These are phyloP conservation scores for Thalassiosira ordinaria DNA, from an alignment of 352 stramenopile species.

Conservation along the genomic window DNA sequence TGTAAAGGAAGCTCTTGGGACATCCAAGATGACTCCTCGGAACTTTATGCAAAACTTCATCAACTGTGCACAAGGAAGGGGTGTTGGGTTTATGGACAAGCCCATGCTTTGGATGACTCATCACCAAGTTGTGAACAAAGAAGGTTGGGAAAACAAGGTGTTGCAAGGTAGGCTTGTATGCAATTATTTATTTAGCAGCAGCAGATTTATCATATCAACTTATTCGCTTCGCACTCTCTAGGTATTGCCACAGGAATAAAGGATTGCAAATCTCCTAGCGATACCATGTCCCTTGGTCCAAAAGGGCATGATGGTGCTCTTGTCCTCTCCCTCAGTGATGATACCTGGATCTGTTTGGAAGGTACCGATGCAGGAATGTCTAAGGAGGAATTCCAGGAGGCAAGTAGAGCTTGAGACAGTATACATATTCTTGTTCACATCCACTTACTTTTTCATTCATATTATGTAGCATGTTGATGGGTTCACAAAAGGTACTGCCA, in stretches of 20 bases:
- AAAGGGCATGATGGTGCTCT: background rate
- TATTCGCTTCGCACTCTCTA: too few species aligned
- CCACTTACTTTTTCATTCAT: background rate
- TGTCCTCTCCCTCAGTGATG: background rate
- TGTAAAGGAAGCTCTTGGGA: background rate
- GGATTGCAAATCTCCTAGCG: background rate
- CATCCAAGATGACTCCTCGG: background rate
- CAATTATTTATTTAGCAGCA: background rate
- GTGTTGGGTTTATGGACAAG: background rate
- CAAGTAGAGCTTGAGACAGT: background rate
- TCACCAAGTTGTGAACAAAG: background rate
- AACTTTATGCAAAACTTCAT: background rate
- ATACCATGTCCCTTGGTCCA: background rate
- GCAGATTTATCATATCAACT: too few species aligned
- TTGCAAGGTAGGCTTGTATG: background rate
- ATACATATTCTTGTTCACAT: too few species aligned
- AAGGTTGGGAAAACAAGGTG: background rate
- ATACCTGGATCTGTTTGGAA: background rate
- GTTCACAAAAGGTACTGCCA: background rate
- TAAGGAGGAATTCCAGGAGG: background rate
- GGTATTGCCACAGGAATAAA: too few species aligned
- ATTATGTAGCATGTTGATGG: background rate
- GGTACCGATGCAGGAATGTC: background rate
- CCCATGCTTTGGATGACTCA: background rate
- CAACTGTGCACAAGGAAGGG: too few species aligned